These are phyloP conservation scores for Coffea eugenioides DNA, from an alignment of 257 asterid species.

Conservation along the genomic window DNA sequence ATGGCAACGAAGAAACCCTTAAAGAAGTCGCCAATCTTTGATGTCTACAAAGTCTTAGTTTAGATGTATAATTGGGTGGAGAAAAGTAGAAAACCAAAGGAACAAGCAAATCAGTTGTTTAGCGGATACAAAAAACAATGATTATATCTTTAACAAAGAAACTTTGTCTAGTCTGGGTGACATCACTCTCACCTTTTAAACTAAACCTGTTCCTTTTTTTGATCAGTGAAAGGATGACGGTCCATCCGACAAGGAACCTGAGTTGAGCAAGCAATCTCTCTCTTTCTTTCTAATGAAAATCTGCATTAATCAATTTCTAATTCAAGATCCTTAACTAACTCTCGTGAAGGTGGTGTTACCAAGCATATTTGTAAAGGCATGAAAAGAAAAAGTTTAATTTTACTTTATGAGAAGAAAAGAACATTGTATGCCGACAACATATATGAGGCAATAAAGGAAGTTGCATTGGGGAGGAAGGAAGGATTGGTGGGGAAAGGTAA, in stretches of 20 bases:
- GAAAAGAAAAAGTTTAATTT: not conserved
- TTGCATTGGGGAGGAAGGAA: not conserved
- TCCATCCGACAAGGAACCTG: conserved; percentile 56
- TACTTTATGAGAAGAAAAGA: not conserved
- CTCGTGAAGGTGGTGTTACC: conserved; percentile 33
- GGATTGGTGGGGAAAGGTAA: not conserved
- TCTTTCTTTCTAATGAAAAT: not conserved
- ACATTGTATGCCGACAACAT: conserved; percentile 30
- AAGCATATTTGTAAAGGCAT: not conserved
- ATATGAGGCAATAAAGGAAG: not conserved
- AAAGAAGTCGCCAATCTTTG: not conserved
- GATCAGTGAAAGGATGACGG: conserved; percentile 14
- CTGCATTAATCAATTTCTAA: no score
- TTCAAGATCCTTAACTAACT: conserved; percentile 33
- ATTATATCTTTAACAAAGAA: conserved; percentile 7
- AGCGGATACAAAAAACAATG: conserved; percentile 36
- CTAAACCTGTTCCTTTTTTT: conserved; percentile 27
- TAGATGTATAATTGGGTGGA: conserved; percentile 23
- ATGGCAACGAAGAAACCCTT: conserved; percentile 24
- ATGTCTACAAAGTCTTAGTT: conserved; percentile 24
- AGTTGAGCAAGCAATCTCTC: conserved; percentile 39
- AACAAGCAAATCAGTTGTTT: conserved; percentile 64
- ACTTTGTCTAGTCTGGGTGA: conserved; percentile 20
- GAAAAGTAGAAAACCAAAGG: conserved; percentile 52
- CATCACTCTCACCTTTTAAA: conserved; percentile 28